A percentile compares a stretch with the other conserved stretches of the same genome.
Conservation (phyloP, 257 asterid genomes). For the Petunia secreta region DNA sequence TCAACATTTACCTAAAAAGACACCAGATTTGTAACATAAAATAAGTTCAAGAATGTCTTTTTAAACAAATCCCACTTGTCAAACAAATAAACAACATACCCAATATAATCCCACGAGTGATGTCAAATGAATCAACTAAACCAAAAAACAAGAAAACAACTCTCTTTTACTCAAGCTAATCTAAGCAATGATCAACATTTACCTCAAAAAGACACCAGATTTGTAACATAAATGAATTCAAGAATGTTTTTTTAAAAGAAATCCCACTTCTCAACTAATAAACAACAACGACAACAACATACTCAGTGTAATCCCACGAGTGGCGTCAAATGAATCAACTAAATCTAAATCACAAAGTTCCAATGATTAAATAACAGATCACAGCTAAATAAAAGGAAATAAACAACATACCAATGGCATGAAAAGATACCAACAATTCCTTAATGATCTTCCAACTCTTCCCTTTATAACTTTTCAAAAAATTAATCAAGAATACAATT, state of each 20-base stretch:
- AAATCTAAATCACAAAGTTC: neutral
- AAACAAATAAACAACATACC: too few relatives aligned
- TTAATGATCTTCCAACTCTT: neutral
- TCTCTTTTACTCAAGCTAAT: neutral
- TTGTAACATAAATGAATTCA: neutral
- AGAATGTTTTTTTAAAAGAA: neutral
- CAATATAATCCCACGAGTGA: too few relatives aligned
- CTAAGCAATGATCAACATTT: neutral
- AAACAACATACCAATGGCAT: conserved; percentile 21
- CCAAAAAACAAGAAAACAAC: too few relatives aligned
- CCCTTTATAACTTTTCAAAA: neutral
- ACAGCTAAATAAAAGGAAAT: neutral
- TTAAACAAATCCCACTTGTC: too few relatives aligned
- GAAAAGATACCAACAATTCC: conserved; percentile 19
- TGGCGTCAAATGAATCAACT: neutral
- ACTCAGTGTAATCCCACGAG: too few relatives aligned
- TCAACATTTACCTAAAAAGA: too few relatives aligned
- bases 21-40: too few relatives aligned
- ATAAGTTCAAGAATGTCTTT: too few relatives aligned
- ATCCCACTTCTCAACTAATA: neutral
- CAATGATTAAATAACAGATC: conserved; percentile 1
- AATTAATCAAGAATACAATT: too few relatives aligned
- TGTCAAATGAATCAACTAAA: too few relatives aligned
- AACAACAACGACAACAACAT: neutral
- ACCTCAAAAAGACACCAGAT: neutral